Evolutionary conservation across 306 rosid species (phyloP).

Genomic region (Lupinus albus): DNA sequence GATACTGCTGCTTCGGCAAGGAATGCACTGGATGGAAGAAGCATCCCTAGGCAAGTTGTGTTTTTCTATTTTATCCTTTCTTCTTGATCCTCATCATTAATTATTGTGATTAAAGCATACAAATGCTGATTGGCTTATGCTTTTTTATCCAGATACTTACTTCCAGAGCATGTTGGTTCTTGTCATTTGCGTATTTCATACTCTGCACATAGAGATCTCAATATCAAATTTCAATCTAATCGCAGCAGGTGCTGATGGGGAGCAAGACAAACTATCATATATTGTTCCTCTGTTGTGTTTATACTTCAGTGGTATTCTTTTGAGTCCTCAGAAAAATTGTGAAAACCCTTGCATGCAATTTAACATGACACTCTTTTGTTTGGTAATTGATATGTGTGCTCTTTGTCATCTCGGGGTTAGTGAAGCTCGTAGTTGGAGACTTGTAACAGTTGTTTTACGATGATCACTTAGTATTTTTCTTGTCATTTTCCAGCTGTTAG

Average conservation of each 20-base stretch:
- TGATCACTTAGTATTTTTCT: slow-evolving; percentile 71
- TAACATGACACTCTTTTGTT: slow-evolving; percentile 43
- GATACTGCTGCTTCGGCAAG: slow-evolving; percentile 85
- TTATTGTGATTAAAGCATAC: slow-evolving; percentile 21
- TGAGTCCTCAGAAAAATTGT: slow-evolving; percentile 24
- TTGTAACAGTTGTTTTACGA: slow-evolving; percentile 61
- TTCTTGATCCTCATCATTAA: background rate
- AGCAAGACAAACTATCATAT: slow-evolving; percentile 33
- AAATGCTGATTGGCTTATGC: slow-evolving; percentile 38
- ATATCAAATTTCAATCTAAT: slow-evolving; percentile 92
- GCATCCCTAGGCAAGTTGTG: slow-evolving; percentile 76
- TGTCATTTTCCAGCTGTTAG: slow-evolving; percentile 55
- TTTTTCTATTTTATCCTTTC: slow-evolving; percentile 21
- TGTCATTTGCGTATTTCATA: slow-evolving; percentile 83
- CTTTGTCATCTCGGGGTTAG: slow-evolving; percentile 67
- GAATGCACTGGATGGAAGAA: slow-evolving; percentile 89
- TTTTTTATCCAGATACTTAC: slow-evolving; percentile 68
- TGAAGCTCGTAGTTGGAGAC: slow-evolving; percentile 66
- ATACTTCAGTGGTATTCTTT: slow-evolving; percentile 16
- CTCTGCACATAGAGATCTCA: slow-evolving; percentile 89
- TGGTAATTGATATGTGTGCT: slow-evolving; percentile 56
- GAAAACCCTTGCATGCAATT: slow-evolving; percentile 38
- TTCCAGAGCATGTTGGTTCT: slow-evolving; percentile 84
- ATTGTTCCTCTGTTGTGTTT: background rate
- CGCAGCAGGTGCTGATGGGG: slow-evolving; percentile 79